These are phyloP conservation scores for Pistacia atlantica DNA, from an alignment of 345 rosid genomes.

Conservation along the genomic window DNA sequence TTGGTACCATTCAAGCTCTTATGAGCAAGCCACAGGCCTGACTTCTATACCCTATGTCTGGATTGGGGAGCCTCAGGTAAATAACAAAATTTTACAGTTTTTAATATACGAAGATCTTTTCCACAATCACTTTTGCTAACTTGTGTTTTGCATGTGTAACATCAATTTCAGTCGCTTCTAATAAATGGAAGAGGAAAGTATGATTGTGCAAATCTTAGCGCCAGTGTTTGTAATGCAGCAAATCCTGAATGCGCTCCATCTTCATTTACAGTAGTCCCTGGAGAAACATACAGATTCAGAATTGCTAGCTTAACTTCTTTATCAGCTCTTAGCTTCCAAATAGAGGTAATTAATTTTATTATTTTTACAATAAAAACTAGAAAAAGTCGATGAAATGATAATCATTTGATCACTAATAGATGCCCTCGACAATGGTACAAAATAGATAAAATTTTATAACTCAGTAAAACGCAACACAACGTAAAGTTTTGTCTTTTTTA, in stretches of 20 bases:
- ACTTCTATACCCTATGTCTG: constrained; percentile 33
- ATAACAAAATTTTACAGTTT: background rate
- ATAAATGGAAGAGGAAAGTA: constrained; percentile 43
- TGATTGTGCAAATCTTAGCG: constrained; percentile 22
- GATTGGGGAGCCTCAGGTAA: constrained; percentile 41
- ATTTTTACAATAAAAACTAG: background rate
- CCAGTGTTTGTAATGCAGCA: constrained; percentile 11
- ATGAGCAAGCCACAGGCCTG: constrained; percentile 34
- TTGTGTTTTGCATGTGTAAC: too few species aligned
- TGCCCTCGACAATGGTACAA: too few species aligned
- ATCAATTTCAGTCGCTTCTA: constrained; percentile 18
- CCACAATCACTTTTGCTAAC: background rate
- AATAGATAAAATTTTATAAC: too few species aligned
- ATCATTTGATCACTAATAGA: too few species aligned
- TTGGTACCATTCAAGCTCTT: constrained; percentile 36
- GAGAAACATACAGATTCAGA: constrained; percentile 34
- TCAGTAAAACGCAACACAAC: too few species aligned
- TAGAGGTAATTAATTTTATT: constrained; percentile 22
- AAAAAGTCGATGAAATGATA: too few species aligned
- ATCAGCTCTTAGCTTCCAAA: constrained; percentile 36
- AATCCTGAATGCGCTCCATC: constrained; percentile 23
- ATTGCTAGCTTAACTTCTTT: constrained; percentile 33
- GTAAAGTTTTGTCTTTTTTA: too few species aligned
- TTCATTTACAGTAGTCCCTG: constrained; percentile 19
- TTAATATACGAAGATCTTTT: too few species aligned